phyloP scores from a whole-genome alignment of 176 grass and related monocot species.

The Guadua angustifolia region DNA sequence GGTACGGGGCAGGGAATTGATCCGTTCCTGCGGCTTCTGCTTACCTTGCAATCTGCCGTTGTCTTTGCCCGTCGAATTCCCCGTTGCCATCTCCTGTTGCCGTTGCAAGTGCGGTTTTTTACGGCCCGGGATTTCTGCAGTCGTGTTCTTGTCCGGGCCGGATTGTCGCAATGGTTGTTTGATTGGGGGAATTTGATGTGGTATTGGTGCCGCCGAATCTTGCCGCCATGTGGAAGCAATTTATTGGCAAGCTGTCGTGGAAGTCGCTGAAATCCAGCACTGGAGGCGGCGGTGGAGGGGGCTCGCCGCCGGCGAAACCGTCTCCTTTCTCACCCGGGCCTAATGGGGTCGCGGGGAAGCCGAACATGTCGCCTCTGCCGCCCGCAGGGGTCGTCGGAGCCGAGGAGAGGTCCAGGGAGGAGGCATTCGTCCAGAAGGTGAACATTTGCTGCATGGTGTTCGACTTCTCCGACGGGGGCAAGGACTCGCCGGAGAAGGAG shows the following conservation, averaged over 20 bases:
- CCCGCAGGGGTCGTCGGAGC: conserved; percentile 27
- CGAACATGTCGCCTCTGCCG: conserved; percentile 29
- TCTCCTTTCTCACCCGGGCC: conserved; percentile 19
- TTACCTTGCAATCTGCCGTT: neutral
- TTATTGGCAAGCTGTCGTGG: conserved; percentile 81
- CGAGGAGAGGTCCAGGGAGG: conserved; percentile 60
- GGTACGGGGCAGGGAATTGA: neutral
- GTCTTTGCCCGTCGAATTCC: conserved; percentile 28
- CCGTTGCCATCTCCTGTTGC: conserved; percentile 30
- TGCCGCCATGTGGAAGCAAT: conserved; percentile 93
- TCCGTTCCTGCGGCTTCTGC: neutral
- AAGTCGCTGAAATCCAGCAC: conserved; percentile 71
- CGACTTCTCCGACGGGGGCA: conserved; percentile 88
- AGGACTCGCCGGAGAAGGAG: conserved; percentile 88
- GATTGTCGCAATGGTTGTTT: conserved; percentile 33
- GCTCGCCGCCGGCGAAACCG: conserved; percentile 46
- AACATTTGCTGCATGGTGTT: conserved; percentile 76
- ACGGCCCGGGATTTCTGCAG: conserved; percentile 19
- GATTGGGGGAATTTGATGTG: conserved; percentile 47
- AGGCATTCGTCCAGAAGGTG: conserved; percentile 82
- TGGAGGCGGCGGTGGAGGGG: conserved; percentile 20
- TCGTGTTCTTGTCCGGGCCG: conserved; percentile 23
- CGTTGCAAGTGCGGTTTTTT: conserved; percentile 30
- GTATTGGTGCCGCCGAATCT: conserved; percentile 45
- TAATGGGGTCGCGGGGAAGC: conserved; percentile 45